These are phyloP conservation scores for Fusarium redolens DNA, from an alignment of 2,329 filamentous ascomycete species.

Conservation along the genomic window DNA sequence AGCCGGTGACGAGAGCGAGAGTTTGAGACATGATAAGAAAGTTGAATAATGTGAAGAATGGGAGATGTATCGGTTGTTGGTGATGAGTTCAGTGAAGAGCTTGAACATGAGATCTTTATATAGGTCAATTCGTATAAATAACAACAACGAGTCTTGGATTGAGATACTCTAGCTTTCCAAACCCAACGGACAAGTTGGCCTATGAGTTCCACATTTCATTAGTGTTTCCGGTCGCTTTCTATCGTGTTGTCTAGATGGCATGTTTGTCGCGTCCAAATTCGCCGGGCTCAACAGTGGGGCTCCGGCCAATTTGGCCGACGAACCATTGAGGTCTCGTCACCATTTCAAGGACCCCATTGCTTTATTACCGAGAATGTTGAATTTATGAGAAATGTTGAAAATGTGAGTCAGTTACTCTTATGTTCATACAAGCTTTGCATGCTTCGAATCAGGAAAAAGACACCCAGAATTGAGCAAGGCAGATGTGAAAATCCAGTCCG, in stretches of 20 bases:
- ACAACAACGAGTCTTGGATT: rapidly evolving
- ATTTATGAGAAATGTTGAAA: rapidly evolving
- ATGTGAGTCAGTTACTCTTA: too few relatives aligned
- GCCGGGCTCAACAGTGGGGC: neutral
- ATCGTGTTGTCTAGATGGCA: neutral
- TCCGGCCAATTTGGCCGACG: neutral
- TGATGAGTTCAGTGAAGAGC: neutral
- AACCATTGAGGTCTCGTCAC: too few relatives aligned
- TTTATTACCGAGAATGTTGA: neutral
- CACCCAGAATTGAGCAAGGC: too few relatives aligned
- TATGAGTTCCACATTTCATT: too few relatives aligned
- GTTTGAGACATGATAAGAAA: slow-evolving; percentile 10
- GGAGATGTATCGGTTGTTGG: neutral
- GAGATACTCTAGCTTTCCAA: rapidly evolving
- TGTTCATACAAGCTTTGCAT: too few relatives aligned
- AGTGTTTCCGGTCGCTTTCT: neutral
- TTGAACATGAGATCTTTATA: neutral
- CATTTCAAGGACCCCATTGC: rapidly evolving
- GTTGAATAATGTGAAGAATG: rapidly evolving
- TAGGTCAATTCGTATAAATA: rapidly evolving
- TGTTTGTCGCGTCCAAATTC: neutral
- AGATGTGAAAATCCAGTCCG: too few relatives aligned
- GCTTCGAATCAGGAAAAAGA: too few relatives aligned
- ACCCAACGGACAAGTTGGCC: neutral
- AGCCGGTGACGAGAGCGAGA: slow-evolving; percentile 39